These are phyloP conservation scores for Rhododendron molle DNA, from an alignment of 148 eudicot species.

Conservation along the genomic window DNA sequence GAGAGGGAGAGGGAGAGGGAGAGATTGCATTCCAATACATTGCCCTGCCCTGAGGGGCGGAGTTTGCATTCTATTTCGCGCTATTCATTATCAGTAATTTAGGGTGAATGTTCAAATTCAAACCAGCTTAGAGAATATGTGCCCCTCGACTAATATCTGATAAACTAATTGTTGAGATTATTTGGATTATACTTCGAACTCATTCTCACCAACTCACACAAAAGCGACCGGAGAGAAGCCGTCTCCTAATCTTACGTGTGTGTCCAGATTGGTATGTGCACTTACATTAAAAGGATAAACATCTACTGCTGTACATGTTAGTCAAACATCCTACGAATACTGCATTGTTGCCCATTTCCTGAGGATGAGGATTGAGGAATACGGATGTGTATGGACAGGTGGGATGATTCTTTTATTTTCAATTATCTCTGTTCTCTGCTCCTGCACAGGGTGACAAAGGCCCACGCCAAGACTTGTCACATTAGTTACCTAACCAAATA, in stretches of 20 bases:
- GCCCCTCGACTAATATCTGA: too few species aligned
- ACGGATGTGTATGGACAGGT: slow-evolving; percentile 7
- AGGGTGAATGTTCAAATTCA: background rate
- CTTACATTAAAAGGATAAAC: background rate
- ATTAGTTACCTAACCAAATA: background rate
- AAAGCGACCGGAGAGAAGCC: background rate
- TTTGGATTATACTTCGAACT: too few species aligned
- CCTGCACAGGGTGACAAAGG: background rate
- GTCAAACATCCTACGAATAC: background rate
- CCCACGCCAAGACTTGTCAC: slow-evolving; percentile 3
- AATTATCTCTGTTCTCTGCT: background rate
- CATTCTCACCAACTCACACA: too few species aligned
- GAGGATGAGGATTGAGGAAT: slow-evolving; percentile 11
- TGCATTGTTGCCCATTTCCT: slow-evolving; percentile 9
- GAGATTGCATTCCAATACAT: background rate
- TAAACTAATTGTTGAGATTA: too few species aligned
- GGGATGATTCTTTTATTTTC: background rate
- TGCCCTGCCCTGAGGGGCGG: background rate
- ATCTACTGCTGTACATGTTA: background rate
- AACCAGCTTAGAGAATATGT: too few species aligned
- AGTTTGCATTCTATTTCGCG: background rate
- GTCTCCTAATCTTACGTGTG: too few species aligned
- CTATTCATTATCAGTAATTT: background rate
- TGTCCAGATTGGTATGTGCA: too few species aligned
- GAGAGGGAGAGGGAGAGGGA: background rate